A percentile compares a stretch with the other conserved stretches of the same genome.
Evolutionary conservation across 495 filamentous ascomycete genomes (phyloP).

Genomic region (Penicillium lividum): DNA sequence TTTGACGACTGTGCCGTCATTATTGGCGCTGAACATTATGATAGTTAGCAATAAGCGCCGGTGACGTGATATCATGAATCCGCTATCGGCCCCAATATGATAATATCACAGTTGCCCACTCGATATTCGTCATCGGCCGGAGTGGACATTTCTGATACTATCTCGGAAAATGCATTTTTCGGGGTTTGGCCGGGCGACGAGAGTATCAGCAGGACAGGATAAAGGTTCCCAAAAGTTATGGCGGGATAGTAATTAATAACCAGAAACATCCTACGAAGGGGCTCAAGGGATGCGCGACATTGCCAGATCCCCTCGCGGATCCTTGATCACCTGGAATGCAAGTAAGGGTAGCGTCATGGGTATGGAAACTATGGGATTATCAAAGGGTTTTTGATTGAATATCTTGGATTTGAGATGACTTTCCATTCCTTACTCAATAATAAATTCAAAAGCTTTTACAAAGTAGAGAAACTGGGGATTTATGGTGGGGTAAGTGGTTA

Average conservation of each 20-base stretch:
- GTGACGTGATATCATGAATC: slow-evolving; percentile 1
- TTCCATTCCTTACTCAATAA: slow-evolving; percentile 29
- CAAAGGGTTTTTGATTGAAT: slow-evolving; percentile 1
- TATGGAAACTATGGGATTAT: slow-evolving; percentile 13
- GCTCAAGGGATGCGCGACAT: slow-evolving; percentile 33
- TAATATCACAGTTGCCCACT: background rate
- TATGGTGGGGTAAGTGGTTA: slow-evolving; percentile 16
- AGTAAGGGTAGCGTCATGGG: slow-evolving; percentile 27
- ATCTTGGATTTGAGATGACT: slow-evolving; percentile 3
- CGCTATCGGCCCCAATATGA: background rate
- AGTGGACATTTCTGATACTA: slow-evolving; percentile 1
- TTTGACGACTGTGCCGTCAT: background rate
- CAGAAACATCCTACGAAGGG: slow-evolving; percentile 26
- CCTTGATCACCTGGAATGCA: slow-evolving; percentile 35
- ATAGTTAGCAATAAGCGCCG: background rate
- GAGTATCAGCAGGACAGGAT: background rate
- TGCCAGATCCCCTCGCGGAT: slow-evolving; percentile 29
- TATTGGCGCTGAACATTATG: background rate
- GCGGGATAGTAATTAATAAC: slow-evolving; percentile 21
- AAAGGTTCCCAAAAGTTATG: background rate
- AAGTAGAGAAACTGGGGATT: background rate
- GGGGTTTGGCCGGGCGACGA: slow-evolving; percentile 5
- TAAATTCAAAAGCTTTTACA: background rate
- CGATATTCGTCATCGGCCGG: background rate
- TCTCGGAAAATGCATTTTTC: background rate